Conservation (phyloP, 306 rosid species). For the Trifolium fragiferum region DNA sequence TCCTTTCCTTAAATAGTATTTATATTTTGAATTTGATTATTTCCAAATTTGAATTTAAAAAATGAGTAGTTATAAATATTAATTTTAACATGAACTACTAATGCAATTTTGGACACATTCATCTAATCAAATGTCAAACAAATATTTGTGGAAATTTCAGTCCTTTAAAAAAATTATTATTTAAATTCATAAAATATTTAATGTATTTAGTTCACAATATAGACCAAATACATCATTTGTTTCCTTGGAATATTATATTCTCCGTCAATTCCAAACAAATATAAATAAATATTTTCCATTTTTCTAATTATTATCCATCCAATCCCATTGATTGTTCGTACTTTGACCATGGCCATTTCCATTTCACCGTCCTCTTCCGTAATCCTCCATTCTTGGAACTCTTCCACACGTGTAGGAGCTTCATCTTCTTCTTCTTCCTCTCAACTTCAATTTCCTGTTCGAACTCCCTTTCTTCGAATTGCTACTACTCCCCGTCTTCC, state of each 20-base stretch:
- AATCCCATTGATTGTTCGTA: neutral
- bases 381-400: slow-evolving; percentile 48
- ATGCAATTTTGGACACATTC: too few relatives aligned
- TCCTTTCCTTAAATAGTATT: too few relatives aligned
- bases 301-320: neutral
- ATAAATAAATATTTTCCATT: neutral
- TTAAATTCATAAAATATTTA: too few relatives aligned
- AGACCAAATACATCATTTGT: neutral
- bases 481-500: slow-evolving; percentile 40
- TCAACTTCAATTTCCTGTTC: slow-evolving; percentile 56
- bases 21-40: too few relatives aligned
- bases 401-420: slow-evolving; percentile 46
- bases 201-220: too few relatives aligned
- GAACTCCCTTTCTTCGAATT: slow-evolving; percentile 49
- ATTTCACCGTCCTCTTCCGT: slow-evolving; percentile 57
- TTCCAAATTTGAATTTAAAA: too few relatives aligned
- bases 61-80: too few relatives aligned
- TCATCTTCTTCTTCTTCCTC: slow-evolving; percentile 42
- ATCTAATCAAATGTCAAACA: too few relatives aligned
- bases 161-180: too few relatives aligned
- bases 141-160: too few relatives aligned
- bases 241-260: neutral
- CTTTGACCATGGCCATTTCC: slow-evolving; percentile 69
- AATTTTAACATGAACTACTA: too few relatives aligned
- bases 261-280: neutral